Evolutionary conservation across 2,329 filamentous ascomycete species (phyloP), one percentile per base, ranked within the genome.

Genomic region (Tricladium varicosporioides): DNA sequence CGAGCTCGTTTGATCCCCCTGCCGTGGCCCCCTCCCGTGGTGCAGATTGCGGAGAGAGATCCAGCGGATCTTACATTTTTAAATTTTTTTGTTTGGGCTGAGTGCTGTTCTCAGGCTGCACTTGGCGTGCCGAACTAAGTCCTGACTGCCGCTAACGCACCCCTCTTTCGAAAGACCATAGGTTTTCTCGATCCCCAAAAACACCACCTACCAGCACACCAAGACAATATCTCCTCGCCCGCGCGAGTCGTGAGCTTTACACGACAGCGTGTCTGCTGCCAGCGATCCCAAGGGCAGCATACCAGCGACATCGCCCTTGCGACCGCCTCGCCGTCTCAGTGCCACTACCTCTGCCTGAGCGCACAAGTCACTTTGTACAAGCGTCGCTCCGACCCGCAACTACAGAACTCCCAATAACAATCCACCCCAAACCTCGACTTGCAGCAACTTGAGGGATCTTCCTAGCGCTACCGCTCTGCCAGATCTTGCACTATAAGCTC

Each of bases 1-100:
- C 27, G 15, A 40, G 36, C 33, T 36, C 13, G 48, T 46, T 56
- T 51, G 53, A 51, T 32, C 22, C 4, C 14, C 46, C 32, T 54
- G 52, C 46, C 5, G n/a, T 27, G 15, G 19, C 13, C 48, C 53
- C 31, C 22, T 46, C 42, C 52, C 44, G 44, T n/a, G 31, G 52
- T 44, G 52, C 31, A 48, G 36, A 44, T 5, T 48, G 52, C 45
- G 45, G 52, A 54, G 51, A 54, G 51, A 48, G 31, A 11, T 40
- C 32, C 42, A 40, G 36, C 10, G 36, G 36, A 40, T 40, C 36
- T 40, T 4, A n/a, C 36, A 40, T 40, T 40, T 40, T 40, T 40
- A 13, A 13, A 40, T 40, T 40, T 40, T 40, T 40, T 40, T 11
- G 36, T 40, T 40, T 40, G 36, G 36, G 36, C 36, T 40, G 36